A percentile compares a stretch with the other conserved stretches of the same genome.
Conservation (phyloP, 1,139 yeast species). For the Candida mesenterica region DNA sequence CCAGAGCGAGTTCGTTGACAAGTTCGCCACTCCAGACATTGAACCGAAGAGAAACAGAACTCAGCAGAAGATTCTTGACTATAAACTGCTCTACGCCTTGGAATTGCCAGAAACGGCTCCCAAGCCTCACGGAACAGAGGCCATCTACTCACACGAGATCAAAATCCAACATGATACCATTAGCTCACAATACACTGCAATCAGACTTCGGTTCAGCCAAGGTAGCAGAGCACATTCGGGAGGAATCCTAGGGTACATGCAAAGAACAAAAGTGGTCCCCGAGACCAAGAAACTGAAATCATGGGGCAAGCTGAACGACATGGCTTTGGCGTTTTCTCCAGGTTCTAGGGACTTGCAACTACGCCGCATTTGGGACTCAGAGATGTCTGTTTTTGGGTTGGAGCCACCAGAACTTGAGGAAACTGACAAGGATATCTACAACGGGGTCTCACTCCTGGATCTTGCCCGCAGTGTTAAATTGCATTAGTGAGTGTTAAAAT, state of each 20-base stretch:
- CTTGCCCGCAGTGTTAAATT: slow-evolving; percentile 1
- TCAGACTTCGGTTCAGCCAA: slow-evolving; percentile 34
- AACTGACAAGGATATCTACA: not conserved
- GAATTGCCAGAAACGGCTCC: slow-evolving; percentile 8
- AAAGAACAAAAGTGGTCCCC: not conserved
- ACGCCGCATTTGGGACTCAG: slow-evolving; percentile 13
- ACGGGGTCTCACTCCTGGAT: not conserved
- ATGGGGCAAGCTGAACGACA: not conserved
- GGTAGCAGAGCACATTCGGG: slow-evolving; percentile 5
- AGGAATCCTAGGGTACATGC: slow-evolving; percentile 16
- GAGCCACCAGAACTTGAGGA: not conserved
- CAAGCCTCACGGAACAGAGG: slow-evolving; percentile 6
- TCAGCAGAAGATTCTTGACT: slow-evolving; percentile 38
- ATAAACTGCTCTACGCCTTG: slow-evolving; percentile 26
- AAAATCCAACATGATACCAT: slow-evolving; percentile 41
- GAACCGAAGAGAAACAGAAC: slow-evolving; percentile 24
- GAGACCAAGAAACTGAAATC: not conserved
- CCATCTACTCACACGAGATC: slow-evolving; percentile 16
- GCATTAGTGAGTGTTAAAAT: not conserved
- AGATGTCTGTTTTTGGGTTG: slow-evolving; percentile 6
- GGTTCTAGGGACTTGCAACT: not conserved
- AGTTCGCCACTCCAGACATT: slow-evolving; percentile 12
- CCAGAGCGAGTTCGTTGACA: slow-evolving; percentile 31
- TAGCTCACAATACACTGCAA: slow-evolving; percentile 35
- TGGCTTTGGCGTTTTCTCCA: not conserved